These are phyloP conservation scores for Annulohypoxylon moriforme DNA, from an alignment of 495 filamentous ascomycete species.

Conservation along the genomic window DNA sequence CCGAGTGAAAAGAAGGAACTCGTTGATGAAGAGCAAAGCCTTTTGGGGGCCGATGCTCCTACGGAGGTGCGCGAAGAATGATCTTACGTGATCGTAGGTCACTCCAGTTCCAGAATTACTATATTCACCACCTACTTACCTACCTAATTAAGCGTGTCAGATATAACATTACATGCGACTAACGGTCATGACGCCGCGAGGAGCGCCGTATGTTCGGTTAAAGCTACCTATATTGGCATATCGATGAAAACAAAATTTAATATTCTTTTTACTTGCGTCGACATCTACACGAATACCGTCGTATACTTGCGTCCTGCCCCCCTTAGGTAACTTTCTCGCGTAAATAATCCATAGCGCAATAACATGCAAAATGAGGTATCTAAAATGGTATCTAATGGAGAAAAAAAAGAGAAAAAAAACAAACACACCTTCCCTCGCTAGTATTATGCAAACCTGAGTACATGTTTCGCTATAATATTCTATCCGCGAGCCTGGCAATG, in stretches of 20 bases:
- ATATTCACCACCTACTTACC: not conserved
- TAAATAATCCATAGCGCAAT: not conserved
- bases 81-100: slow-evolving; percentile 8
- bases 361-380: not conserved
- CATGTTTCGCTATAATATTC: not conserved
- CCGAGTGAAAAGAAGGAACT: slow-evolving; percentile 20
- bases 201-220: not conserved
- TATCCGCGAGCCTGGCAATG: not conserved
- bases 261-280: not conserved
- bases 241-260: not conserved
- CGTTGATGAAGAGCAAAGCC: slow-evolving; percentile 50
- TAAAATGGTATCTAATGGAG: slow-evolving; percentile 20
- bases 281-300: not conserved
- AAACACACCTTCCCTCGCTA: not conserved
- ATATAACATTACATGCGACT: not conserved
- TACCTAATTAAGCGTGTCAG: not conserved
- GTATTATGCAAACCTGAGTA: slow-evolving; percentile 1
- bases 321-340: not conserved
- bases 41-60: slow-evolving; percentile 38
- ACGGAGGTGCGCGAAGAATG: slow-evolving; percentile 19
- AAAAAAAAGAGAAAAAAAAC: not conserved
- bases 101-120: not conserved
- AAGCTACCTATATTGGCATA: not conserved
- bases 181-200: not conserved
- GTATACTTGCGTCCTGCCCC: not conserved